Evolutionary conservation across 768 basidiomycete genomes (phyloP).

Genomic region (Tulasnella sp.): DNA sequence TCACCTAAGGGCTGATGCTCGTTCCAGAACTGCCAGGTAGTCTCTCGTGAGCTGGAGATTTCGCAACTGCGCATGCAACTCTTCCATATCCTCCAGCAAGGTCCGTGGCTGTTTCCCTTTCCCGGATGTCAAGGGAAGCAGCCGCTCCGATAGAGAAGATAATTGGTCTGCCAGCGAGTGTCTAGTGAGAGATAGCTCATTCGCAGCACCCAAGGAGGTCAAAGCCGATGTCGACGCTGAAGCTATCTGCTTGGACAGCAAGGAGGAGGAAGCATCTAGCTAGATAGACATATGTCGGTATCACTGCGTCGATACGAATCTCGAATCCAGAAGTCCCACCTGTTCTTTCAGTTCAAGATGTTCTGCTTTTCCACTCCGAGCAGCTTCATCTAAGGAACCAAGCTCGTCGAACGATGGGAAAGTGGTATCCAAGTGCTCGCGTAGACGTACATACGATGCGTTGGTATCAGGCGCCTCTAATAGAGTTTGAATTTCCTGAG

Average conservation of each 20-base stretch:
- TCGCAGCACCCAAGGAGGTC: slow-evolving; percentile 33
- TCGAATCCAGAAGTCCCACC: background rate
- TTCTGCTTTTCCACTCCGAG: background rate
- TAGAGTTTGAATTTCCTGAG: slow-evolving; percentile 7
- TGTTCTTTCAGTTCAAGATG: background rate
- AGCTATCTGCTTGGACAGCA: background rate
- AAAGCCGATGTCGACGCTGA: background rate
- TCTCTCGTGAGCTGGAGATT: slow-evolving; percentile 65
- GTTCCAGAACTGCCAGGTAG: slow-evolving; percentile 67
- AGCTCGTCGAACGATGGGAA: slow-evolving; percentile 9
- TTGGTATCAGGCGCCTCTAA: background rate
- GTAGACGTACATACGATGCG: background rate
- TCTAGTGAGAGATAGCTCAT: slow-evolving; percentile 63
- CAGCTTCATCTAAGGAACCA: background rate
- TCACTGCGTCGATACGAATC: background rate
- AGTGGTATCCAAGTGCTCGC: slow-evolving; percentile 1
- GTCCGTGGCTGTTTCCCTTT: slow-evolving; percentile 44
- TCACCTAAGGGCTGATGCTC: slow-evolving; percentile 62
- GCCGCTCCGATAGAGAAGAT: slow-evolving; percentile 49
- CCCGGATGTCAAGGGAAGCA: slow-evolving; percentile 35
- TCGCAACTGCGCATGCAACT: slow-evolving; percentile 61
- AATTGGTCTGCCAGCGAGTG: slow-evolving; percentile 74
- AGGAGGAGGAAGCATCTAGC: background rate
- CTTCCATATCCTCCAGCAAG: slow-evolving; percentile 73
- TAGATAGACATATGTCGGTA: background rate